Evolutionary conservation across 2,329 filamentous ascomycete genomes (phyloP).

Genomic region (Corynespora cassiicola): DNA sequence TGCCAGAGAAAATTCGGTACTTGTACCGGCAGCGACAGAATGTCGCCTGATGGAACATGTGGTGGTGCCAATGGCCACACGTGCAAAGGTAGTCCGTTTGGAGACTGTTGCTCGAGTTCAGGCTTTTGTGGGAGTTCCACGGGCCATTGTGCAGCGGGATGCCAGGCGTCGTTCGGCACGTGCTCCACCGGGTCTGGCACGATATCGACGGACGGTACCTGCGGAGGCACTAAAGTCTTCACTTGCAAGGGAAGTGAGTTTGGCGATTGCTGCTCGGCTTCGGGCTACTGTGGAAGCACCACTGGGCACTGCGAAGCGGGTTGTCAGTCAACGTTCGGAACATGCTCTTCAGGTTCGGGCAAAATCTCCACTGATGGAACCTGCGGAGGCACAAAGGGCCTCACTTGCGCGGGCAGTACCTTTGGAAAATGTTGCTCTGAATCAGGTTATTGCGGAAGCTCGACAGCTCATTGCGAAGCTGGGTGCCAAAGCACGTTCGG

Average conservation of each 20-base stretch:
- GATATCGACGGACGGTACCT: constrained; percentile 20
- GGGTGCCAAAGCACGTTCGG: constrained; percentile 17
- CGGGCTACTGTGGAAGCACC: constrained; percentile 8
- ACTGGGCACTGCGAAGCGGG: constrained; percentile 11
- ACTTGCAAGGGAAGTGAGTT: constrained; percentile 16
- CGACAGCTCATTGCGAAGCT: constrained; percentile 9
- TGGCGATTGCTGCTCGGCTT: constrained; percentile 18
- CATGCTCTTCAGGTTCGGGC: constrained; percentile 5
- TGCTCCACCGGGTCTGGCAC: constrained; percentile 12
- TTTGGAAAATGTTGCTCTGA: constrained; percentile 19
- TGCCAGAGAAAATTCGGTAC: constrained; percentile 16
- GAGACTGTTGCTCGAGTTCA: constrained; percentile 19
- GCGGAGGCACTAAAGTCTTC: constrained; percentile 15
- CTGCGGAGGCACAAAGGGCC: constrained; percentile 16
- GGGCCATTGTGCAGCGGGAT: constrained; percentile 19
- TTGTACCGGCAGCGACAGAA: constrained; percentile 4
- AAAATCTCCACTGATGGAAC: constrained; percentile 18
- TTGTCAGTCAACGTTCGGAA: constrained; percentile 16
- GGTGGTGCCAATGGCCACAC: constrained; percentile 13
- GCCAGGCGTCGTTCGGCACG: constrained; percentile 21
- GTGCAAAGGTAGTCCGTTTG: constrained; percentile 17
- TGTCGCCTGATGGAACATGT: constrained; percentile 17
- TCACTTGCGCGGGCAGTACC: constrained; percentile 13
- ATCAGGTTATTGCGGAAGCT: constrained; percentile 10
- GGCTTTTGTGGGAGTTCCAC: constrained; percentile 19